Base-by-base conservation (phyloP, 257 asterid species). In the Lycium ferocissimum region DNA sequence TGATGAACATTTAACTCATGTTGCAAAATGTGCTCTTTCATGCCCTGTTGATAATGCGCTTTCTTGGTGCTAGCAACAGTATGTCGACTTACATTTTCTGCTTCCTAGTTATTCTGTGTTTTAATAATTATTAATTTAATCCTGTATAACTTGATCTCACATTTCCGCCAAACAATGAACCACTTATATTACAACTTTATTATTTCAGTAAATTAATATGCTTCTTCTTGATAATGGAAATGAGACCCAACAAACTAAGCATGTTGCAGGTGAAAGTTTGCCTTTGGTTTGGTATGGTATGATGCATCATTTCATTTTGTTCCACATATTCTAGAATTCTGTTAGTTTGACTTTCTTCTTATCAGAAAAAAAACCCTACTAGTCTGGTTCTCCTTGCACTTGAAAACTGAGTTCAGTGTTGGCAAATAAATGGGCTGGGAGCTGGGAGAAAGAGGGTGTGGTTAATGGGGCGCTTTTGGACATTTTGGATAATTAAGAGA, bases 361-460 rank as follows among this genome's bases (percentile, higher is more conserved):
- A 45, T 20, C 58, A 12, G 38, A 6, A 73, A 73, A 43, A 45
- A 20, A 5, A 9, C 15, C 80, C 80, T 72, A 5, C 45, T 47
- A 73, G 58, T 66, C 5, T 45, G 80, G n/a, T 45, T 73, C 37
- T 73, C 58, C 57, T 20, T 45, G 57, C 38, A 45, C 59, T 45
- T 45, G 80, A 45, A n/a, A n/a, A 22, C 59, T 73, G 80, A 73
- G 40, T 73, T n/a, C 62, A 47, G 43, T 75, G 81, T 43, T 75
- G 45, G 81, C 57, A 75, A 49, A 22, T 49, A 49, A 75, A 49
- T 47, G 40, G 81, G 57, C 17, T 75, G 62, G 61, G 81, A 47
- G 7, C 43, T 13, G 22, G 59, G 40, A 75, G 61, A 47, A 73
- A 75, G 81, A 47, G 40, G 9, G 17, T 47, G 22, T 20, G 81